These are phyloP conservation scores for Coniosporium apollinis DNA, from an alignment of 495 filamentous ascomycete genomes.

Conservation along the genomic window DNA sequence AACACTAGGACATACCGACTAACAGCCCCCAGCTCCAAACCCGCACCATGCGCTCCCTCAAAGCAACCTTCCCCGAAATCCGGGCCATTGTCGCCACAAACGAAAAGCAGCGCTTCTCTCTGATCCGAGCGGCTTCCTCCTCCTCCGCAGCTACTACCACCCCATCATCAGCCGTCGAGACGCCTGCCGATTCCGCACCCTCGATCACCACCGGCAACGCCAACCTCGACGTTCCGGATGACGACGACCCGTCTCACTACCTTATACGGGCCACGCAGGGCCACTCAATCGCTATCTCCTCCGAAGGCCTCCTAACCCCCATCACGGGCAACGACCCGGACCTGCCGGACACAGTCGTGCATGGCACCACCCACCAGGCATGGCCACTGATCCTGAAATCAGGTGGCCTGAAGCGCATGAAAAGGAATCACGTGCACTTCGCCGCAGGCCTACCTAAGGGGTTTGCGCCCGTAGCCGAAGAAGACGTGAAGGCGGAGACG, in stretches of 20 bases:
- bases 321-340: conserved; percentile 34
- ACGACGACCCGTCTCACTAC: conserved; percentile 42
- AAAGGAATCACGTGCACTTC: conserved; percentile 74
- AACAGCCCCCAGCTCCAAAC: conserved; percentile 40
- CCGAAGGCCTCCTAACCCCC: conserved; percentile 47
- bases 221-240: background rate
- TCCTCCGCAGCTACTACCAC: conserved; percentile 7
- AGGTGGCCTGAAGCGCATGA: conserved; percentile 68
- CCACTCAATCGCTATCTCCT: conserved; percentile 40
- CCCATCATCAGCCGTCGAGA: conserved; percentile 3
- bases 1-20: conserved; percentile 2
- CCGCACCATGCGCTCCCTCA: conserved; percentile 47
- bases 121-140: conserved; percentile 31
- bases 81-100: conserved; percentile 49
- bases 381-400: conserved; percentile 55
- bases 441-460: conserved; percentile 44
- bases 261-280: conserved; percentile 92
- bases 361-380: conserved; percentile 68
- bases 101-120: conserved; percentile 83
- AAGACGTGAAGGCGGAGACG: background rate
- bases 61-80: conserved; percentile 61
- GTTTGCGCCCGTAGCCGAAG: conserved; percentile 19
- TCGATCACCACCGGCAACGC: conserved; percentile 12
- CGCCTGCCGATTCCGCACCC: conserved; percentile 16
- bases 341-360: conserved; percentile 52